Base-by-base conservation (phyloP, 129 eudicot species). In the Flaveria sonorensis region DNA sequence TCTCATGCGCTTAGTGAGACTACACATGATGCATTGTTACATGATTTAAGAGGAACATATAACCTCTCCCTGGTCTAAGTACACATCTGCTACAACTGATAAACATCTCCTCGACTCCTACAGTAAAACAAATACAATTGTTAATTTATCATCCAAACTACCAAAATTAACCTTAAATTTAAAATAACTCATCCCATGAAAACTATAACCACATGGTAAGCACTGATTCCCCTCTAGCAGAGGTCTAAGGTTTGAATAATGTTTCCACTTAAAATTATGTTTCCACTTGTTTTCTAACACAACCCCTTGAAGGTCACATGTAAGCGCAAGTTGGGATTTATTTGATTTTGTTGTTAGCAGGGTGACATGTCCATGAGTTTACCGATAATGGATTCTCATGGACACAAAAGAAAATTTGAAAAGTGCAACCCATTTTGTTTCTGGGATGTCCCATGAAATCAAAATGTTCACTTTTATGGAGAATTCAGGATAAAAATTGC, bases 21-120 rank as follows among this genome's bases (percentile, higher is more conserved):
- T 40, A 66, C 42, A 77, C 36, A 48, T 26, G 64, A 24, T 64
- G 60, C 69, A 77, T 23, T 3, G 55, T 75, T 47, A 19, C 70
- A 46, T 70, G 71, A 59, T 59, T 9, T 46, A 13, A 45, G 48
- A 10, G 9, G 62, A 59, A 67, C 9, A 52, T 36, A 24, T 47
- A 28, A 19, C 62, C 47, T 53, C n/a, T 65, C 63, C 47, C 52
- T 28, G 51, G 65, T 14, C 66, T 32, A n/a, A 20, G 23, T 66
- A 30, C 64, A 36, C 43, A 51, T 48, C 20, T 16, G 71, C 62
- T 46, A 75, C 62, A 60, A 28, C 63, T 63, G 48, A 32, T n/a
- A 40, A 30, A 1, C 71, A 18, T 65, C 23, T 53, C 74, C 74
- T 36, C 1, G 7, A 36, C 39, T 40, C 74, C 50, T 76, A 48